Conservation (phyloP, 148 eudicot genomes). For the Diospyros lotus region DNA sequence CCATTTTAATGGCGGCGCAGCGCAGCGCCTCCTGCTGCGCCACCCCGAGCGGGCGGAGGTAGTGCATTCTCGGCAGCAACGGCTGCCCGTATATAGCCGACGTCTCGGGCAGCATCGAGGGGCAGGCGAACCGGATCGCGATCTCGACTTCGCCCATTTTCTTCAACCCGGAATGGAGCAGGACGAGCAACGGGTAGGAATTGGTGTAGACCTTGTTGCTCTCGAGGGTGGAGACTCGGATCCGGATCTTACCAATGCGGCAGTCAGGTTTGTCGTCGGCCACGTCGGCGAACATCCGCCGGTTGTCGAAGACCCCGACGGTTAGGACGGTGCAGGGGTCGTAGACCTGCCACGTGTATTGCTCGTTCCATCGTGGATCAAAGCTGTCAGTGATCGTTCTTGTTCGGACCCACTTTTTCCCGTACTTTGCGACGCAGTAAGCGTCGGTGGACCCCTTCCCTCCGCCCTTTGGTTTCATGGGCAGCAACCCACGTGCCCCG, state of each 20-base stretch:
- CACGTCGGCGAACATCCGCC: constrained; percentile 63
- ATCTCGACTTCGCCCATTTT: constrained; percentile 95
- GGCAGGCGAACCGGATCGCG: constrained; percentile 81
- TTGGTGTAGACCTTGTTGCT: constrained; percentile 81
- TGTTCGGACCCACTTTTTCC: constrained; percentile 95
- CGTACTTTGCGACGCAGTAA: constrained; percentile 94
- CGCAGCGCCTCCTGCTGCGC: constrained; percentile 93
- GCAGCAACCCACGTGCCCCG: constrained; percentile 81
- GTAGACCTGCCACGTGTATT: constrained; percentile 97
- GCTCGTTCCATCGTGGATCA: constrained; percentile 99
- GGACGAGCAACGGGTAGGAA: constrained; percentile 74
- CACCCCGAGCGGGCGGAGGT: constrained; percentile 85
- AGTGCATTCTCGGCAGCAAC: constrained; percentile 82
- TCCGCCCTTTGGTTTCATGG: constrained; percentile 70
- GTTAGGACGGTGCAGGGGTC: constrained; percentile 97
- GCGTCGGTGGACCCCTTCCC: constrained; percentile 96
- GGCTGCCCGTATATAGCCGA: constrained; percentile 84
- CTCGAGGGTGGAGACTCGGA: constrained; percentile 85
- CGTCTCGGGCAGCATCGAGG: constrained; percentile 76
- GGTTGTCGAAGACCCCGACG: constrained; percentile 85
- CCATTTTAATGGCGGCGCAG: constrained; percentile 78
- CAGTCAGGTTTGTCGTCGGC: constrained; percentile 65
- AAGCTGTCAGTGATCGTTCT: constrained; percentile 69
- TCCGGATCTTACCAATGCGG: constrained; percentile 77
- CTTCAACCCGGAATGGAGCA: constrained; percentile 59